Evolutionary conservation across 202 grass and related monocot species (phyloP), one percentile per base, ranked within the genome.

Genomic region (Digitaria exilis): DNA sequence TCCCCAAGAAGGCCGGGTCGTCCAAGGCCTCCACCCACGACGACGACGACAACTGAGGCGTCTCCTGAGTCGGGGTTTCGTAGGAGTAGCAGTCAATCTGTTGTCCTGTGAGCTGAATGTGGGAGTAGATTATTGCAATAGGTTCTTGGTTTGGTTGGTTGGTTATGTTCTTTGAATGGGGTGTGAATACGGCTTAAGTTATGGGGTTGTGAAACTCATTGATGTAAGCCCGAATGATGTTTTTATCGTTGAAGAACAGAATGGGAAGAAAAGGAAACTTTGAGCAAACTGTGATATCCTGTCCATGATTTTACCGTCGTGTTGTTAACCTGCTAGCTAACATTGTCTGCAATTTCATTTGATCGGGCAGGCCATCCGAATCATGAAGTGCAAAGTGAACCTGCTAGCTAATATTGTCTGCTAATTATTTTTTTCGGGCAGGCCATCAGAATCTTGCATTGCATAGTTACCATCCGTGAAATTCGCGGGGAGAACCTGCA

Each of bases 1-100:
- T 96, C 48, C 90, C 93, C 76, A 96, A 96, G 75, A 96, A 96
- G 83, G 73, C 92, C 0, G 66, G 51, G 0, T 80, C 78, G 34
- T 88, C 87, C 79, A 95, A 95, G 82, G 69, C 87, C 0, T 74
- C 92, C 44, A 83, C 32, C 22, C 63, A 29, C 43, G 92, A 94
- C 17, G 92, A 94, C 75, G 87, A 91, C 1, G 83, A 90, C 68
- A 88, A 88, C 61, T 88, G 22, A 80, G 3, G 17, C 17, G 13
- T n/a, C 3, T 5, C 4, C 13, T 0, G n/a, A n/a, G n/a, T n/a
- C n/a, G n/a, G n/a, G 49, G 71, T 66, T 71, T 45, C 1, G 17
- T 82, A 70, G 78, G 72, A 56, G 12, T 54, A 54, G 31, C 66
- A 52, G 30, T 15, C 57, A 43, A 22, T 15, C 4, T 24, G 58